These are phyloP conservation scores for Sporothrix humicola DNA, from an alignment of 2,329 filamentous ascomycete species.

Conservation along the genomic window DNA sequence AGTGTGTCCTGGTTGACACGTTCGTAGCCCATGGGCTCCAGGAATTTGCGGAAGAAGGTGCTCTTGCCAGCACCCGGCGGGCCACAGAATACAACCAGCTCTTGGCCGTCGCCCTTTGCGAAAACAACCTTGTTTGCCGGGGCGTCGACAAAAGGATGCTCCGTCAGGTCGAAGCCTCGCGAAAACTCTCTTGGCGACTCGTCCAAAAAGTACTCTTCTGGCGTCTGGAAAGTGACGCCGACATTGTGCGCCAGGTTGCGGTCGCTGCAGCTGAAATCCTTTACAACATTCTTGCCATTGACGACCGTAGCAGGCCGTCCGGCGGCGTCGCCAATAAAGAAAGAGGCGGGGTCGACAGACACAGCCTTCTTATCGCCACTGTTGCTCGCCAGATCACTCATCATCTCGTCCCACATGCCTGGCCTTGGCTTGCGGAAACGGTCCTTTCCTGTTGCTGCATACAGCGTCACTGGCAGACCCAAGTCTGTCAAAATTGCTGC, in stretches of 20 bases:
- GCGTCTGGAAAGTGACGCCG: conserved; percentile 79
- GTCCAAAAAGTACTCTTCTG: conserved; percentile 87
- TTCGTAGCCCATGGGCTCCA: conserved; percentile 79
- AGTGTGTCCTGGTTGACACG: conserved; percentile 90
- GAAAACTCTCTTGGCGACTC: conserved; percentile 68
- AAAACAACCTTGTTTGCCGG: conserved; percentile 39
- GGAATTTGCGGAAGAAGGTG: conserved; percentile 80
- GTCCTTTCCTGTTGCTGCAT: conserved; percentile 85
- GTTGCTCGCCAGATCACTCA: conserved; percentile 62
- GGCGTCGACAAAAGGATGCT: conserved; percentile 55
- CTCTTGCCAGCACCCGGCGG: conserved; percentile 91
- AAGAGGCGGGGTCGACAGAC: conserved; percentile 68
- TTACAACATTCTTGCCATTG: conserved; percentile 58
- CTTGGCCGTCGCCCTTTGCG: conserved; percentile 68
- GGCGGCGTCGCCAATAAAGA: conserved; percentile 90
- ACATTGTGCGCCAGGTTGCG: conserved; percentile 85
- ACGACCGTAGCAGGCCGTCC: conserved; percentile 58
- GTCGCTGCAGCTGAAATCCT: conserved; percentile 70
- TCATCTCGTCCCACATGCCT: conserved; percentile 81
- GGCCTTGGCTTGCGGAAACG: conserved; percentile 82
- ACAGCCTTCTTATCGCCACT: conserved; percentile 41
- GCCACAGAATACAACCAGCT: conserved; percentile 85
- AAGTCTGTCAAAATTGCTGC: conserved; percentile 71
- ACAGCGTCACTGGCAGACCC: conserved; percentile 77
- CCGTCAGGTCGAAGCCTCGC: conserved; percentile 72